Base-by-base conservation (phyloP, 768 basidiomycete species). In the Phallus indusiatus region DNA sequence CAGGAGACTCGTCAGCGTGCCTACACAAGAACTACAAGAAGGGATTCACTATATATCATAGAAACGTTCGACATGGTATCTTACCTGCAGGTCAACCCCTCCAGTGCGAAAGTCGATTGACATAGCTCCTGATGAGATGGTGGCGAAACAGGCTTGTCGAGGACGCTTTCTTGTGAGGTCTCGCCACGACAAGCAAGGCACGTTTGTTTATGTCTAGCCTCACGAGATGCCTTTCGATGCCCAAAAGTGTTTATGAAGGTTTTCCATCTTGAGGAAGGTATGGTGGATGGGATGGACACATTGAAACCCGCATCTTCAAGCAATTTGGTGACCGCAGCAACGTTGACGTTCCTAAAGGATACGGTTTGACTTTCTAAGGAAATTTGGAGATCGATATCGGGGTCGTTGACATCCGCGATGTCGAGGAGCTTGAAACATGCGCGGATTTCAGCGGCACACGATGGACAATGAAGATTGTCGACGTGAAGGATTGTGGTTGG, bases 21-120 rank as follows among this genome's bases (percentile, higher is more conserved):
- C 37, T 16, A 48, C 50, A 22, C 57, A 59, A 10, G 57, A 50
- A 18, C 57, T 53, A 33, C 17, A 34, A 51, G 8, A 21, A 35
- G 1, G 16, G 5, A 52, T 17, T 36, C 18, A 9, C 14, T 33
- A 37, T 22, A 21, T 47, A 16, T 5, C 22, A 28, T 16, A 35
- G 22, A 11, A 16, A 22, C 16, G 7, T 59, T 9, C 16, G 21
- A 16, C 8, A 46, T 24, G 18, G 24, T 5, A n/a, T 12, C 42
- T 1, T 50, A 59, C 57, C 57, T 59, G 57, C 57, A 59, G 6
- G 57, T 53, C 36, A 59, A 22, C 1, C 57, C 57, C n/a, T 52
- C 57, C 17, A 59, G 12, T 16, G 57, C 36, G 33, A 59, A 59
- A 51, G 35, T 35, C 33, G 57, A 51, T 35, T 59, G 33, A 21